Base-by-base conservation (phyloP, 257 asterid genomes). In the Solanum gandarillasii region DNA sequence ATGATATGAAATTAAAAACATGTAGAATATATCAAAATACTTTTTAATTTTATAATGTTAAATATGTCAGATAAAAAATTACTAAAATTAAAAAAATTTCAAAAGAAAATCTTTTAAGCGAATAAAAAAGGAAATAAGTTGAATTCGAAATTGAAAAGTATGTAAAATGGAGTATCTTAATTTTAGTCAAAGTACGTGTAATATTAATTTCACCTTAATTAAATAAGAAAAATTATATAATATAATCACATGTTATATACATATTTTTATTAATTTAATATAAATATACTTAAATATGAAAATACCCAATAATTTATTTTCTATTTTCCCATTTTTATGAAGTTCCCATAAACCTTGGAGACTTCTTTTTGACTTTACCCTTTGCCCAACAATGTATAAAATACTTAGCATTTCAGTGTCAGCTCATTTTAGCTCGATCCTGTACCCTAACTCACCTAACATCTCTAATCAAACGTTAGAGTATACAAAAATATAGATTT, bases 361-460 rank as follows among this genome's bases (percentile, higher is more conserved):
- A 48, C 39, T 9, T 81, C 67, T 46, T 81, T 76, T 14, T 79
- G 1, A 79, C 65, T 79, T 41, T 25, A 43, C 5, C 52, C 27
- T 20, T 20, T 20, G 82, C 52, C 6, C 76, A 73, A 74, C 48
- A 43, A 39, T 38, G 12, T 78, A n/a, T 76, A 76, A 76, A n/a
- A 11, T 43, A 43, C 52, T 75, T 23, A 76, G 7, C 84, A 78
- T 78, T 75, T 38, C 7, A 78, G 35, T 5, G 12, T 32, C 84
- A 12, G 93, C 92, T 91, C 86, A 88, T 25, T 23, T 23, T 91
- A 91, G 91, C 58, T 70, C 21, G 13, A 48, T 6, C 14, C 72
- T 82, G 21, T 75, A 48, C 85, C 85, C 72, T 76, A 23, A 20
- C 74, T 65, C 78, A 27, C 86, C 83, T 25, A 39, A 68, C 52